These are phyloP conservation scores for Nyctanthes arbortristis DNA, from an alignment of 257 asterid species.

Conservation along the genomic window DNA sequence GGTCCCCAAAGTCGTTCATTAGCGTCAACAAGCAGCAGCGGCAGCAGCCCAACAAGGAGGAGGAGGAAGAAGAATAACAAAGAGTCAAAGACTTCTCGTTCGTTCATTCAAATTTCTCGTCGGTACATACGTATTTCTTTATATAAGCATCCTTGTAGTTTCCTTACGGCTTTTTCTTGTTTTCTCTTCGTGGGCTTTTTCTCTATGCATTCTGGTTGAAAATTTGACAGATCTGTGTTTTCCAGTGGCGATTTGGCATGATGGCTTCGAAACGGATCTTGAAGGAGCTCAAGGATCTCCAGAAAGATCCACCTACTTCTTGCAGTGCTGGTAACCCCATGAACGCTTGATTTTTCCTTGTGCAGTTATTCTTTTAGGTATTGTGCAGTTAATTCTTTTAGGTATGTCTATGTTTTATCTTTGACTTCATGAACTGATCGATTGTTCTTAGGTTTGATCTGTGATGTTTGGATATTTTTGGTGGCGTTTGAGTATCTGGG, in stretches of 20 bases:
- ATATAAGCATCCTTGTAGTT: neutral
- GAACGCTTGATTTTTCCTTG: neutral
- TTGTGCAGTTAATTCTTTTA: too few relatives aligned
- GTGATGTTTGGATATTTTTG: constrained; percentile 18
- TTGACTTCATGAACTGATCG: neutral
- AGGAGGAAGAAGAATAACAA: constrained; percentile 1
- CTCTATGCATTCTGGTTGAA: neutral
- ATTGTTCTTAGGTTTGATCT: constrained; percentile 27
- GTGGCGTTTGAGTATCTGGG: constrained; percentile 4
- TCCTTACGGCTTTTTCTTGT: constrained; percentile 18
- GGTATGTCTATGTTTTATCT: neutral
- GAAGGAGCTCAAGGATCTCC: constrained; percentile 77
- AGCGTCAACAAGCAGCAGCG: constrained; percentile 34
- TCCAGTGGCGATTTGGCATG: constrained; percentile 23
- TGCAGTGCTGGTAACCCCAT: constrained; percentile 62
- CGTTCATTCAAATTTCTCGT: constrained; percentile 11
- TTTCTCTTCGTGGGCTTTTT: neutral
- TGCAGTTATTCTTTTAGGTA: constrained; percentile 2
- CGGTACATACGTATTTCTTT: constrained; percentile 7
- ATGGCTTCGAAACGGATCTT: constrained; percentile 82
- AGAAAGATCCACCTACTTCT: constrained; percentile 74
- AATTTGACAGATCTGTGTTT: constrained; percentile 28
- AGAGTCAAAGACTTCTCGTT: constrained; percentile 7
- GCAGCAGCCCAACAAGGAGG: constrained; percentile 26
- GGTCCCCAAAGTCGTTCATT: constrained; percentile 21